phyloP scores from a whole-genome alignment of 1,139 yeast species.

The Scheffersomyces lignicola region DNA sequence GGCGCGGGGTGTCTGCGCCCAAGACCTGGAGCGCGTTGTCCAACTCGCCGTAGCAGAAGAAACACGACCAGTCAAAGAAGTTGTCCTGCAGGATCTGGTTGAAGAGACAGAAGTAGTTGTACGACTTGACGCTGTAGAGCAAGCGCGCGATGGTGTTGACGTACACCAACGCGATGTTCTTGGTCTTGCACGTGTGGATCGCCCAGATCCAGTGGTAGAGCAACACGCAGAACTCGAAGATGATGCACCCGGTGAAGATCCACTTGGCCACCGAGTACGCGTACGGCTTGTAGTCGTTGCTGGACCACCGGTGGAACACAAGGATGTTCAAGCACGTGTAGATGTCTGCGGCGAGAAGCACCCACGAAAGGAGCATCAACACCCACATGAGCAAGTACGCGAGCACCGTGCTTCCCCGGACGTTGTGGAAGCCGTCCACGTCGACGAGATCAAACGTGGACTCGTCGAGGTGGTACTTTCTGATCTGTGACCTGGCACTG shows the following conservation, averaged over 20 bases:
- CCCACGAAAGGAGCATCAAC: slow-evolving; percentile 52
- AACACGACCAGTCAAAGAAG: slow-evolving; percentile 65
- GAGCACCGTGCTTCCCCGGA: slow-evolving; percentile 50
- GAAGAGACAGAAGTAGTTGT: slow-evolving; percentile 71
- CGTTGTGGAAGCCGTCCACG: slow-evolving; percentile 53
- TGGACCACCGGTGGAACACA: slow-evolving; percentile 75
- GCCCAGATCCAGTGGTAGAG: slow-evolving; percentile 64
- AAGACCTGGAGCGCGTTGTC: slow-evolving; percentile 64
- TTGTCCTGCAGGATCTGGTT: slow-evolving; percentile 67
- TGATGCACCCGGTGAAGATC: slow-evolving; percentile 82
- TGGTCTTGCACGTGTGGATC: slow-evolving; percentile 54
- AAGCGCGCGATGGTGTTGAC: slow-evolving; percentile 65
- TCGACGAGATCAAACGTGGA: slow-evolving; percentile 46
- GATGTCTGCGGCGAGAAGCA: slow-evolving; percentile 69
- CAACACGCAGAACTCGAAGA: slow-evolving; percentile 65
- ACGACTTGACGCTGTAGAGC: slow-evolving; percentile 55
- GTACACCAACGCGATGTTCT: slow-evolving; percentile 70
- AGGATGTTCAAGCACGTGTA: slow-evolving; percentile 77
- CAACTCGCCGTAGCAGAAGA: slow-evolving; percentile 66
- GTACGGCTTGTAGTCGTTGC: slow-evolving; percentile 54
- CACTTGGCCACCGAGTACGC: slow-evolving; percentile 64
- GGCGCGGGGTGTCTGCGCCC: slow-evolving; percentile 88
- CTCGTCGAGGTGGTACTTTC: slow-evolving; percentile 36
- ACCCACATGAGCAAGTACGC: slow-evolving; percentile 56
- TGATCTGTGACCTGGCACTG: slow-evolving; percentile 25